phyloP scores from a whole-genome alignment of 129 eudicot species.

The Apium graveolens region DNA sequence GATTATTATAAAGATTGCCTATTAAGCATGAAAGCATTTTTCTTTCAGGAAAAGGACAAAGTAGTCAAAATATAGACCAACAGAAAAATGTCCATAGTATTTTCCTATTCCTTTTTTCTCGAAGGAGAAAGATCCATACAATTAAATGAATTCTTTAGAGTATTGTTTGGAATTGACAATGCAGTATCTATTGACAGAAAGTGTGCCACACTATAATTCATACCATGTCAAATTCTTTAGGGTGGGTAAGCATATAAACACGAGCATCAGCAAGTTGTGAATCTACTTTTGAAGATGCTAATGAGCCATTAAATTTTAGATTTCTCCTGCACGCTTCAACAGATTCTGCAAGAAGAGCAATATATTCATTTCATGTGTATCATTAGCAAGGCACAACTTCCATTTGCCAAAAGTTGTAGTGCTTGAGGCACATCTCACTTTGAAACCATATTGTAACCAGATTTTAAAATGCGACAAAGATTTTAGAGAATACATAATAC shows the following conservation, averaged over 20 bases:
- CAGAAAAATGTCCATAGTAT: background rate
- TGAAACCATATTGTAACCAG: background rate
- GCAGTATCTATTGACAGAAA: background rate
- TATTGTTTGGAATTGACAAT: background rate
- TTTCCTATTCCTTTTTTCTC: background rate
- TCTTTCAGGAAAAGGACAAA: background rate
- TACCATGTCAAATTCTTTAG: conserved; percentile 98
- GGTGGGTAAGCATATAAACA: conserved; percentile 96
- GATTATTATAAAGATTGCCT: background rate
- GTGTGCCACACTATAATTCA: background rate
- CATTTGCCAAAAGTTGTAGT: background rate
- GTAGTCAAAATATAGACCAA: background rate
- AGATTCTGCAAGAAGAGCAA: conserved; percentile 45
- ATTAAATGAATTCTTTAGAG: background rate
- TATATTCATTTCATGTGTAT: background rate
- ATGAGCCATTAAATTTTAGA: conserved; percentile 84
- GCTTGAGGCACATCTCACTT: background rate
- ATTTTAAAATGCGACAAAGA: background rate
- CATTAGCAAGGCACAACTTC: background rate
- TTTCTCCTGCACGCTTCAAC: conserved; percentile 94
- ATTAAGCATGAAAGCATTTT: background rate
- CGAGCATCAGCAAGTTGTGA: conserved; percentile 91
- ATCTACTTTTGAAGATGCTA: conserved; percentile 82
- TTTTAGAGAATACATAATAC: background rate
- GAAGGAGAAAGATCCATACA: background rate